These are phyloP conservation scores for Backusella tarrabulga DNA, from an alignment of 192 early-diverging fungal species.

Conservation along the genomic window DNA sequence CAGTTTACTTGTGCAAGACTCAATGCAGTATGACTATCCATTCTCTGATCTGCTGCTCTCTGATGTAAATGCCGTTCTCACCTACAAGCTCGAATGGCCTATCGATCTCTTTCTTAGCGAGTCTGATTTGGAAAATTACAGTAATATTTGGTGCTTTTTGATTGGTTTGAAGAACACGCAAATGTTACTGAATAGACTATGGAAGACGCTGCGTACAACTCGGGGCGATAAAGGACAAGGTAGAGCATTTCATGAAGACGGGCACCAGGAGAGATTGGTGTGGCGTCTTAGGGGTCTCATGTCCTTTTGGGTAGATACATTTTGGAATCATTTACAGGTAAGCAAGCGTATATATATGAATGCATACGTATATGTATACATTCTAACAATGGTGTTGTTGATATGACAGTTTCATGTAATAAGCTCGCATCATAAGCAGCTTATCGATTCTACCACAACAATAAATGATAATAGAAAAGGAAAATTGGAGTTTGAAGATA, in stretches of 20 bases:
- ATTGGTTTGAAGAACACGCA: constrained; percentile 57
- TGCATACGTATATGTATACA: no score
- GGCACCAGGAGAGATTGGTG: constrained; percentile 34
- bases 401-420: constrained; percentile 18
- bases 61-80: constrained; percentile 44
- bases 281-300: constrained; percentile 57
- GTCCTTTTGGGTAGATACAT: constrained; percentile 67
- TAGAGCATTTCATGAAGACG: constrained; percentile 11
- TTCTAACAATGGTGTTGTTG: neutral
- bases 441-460: constrained; percentile 2
- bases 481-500: constrained; percentile 42
- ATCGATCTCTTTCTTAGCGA: constrained; percentile 63
- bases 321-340: constrained; percentile 78
- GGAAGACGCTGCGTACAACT: constrained; percentile 26
- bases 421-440: constrained; percentile 11
- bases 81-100: constrained; percentile 65
- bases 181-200: constrained; percentile 46
- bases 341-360: neutral
- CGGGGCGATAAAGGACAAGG: constrained; percentile 5
- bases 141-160: constrained; percentile 61
- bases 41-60: constrained; percentile 56
- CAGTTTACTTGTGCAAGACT: constrained; percentile 14
- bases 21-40: neutral
- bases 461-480: neutral
- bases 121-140: constrained; percentile 60